Conservation (phyloP, 331 rosid species). For the Malus hybrid region DNA sequence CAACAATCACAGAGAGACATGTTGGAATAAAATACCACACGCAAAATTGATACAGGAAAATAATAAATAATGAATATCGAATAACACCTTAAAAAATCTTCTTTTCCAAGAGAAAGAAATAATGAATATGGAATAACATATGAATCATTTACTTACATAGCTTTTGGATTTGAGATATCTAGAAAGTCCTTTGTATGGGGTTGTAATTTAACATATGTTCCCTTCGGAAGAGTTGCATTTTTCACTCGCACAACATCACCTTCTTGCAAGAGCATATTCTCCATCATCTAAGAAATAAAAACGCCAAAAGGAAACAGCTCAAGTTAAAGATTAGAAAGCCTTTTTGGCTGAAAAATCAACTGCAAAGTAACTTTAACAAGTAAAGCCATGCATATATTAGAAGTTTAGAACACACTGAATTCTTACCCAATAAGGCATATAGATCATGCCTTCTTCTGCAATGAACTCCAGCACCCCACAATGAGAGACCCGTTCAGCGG, state of each 20-base stretch:
- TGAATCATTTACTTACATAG: slow-evolving; percentile 61
- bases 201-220: slow-evolving; percentile 91
- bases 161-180: slow-evolving; percentile 97
- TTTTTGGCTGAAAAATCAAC: neutral
- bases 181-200: slow-evolving; percentile 93
- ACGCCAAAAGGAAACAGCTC: neutral
- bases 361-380: neutral
- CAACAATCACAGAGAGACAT: neutral
- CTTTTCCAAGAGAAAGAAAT: neutral
- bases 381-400: slow-evolving; percentile 8
- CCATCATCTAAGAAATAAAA: slow-evolving; percentile 73
- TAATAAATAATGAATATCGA: neutral
- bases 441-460: slow-evolving; percentile 99
- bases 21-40: neutral
- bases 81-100: slow-evolving; percentile 10
- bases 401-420: slow-evolving; percentile 6
- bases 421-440: slow-evolving; percentile 98
- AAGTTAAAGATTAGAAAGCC: neutral
- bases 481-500: slow-evolving; percentile 73
- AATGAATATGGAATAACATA: slow-evolving; percentile 6
- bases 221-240: slow-evolving; percentile 91
- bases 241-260: slow-evolving; percentile 75
- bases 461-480: slow-evolving; percentile 96
- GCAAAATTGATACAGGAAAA: neutral
- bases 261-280: slow-evolving; percentile 91